A percentile compares a stretch with the other conserved stretches of the same genome.
phyloP scores from a whole-genome alignment of 208 protist genomes.

The Acanthamoeba sp. region DNA sequence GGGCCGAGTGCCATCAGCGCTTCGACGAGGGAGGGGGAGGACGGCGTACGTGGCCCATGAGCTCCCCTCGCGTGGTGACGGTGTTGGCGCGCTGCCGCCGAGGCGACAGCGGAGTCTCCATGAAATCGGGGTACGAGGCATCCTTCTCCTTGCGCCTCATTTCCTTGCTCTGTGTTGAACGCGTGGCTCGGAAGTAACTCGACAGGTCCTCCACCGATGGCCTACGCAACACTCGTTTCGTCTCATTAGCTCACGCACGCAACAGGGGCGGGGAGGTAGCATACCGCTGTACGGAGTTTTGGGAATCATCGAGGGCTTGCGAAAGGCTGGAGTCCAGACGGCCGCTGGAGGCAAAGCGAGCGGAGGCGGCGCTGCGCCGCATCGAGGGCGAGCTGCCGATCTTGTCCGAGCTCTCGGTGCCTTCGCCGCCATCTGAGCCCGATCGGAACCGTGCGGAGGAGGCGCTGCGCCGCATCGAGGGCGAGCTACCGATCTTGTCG shows the following conservation, averaged over 20 bases:
- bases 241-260: background rate
- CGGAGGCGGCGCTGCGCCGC: background rate
- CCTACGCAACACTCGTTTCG: background rate
- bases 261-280: background rate
- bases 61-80: background rate
- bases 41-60: background rate
- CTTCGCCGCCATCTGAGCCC: background rate
- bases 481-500: slow-evolving; percentile 9
- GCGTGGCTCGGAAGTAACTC: background rate
- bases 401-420: background rate
- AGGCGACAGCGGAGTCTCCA: slow-evolving; percentile 15
- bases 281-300: background rate
- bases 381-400: slow-evolving; percentile 25
- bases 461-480: background rate
- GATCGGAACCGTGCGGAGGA: background rate
- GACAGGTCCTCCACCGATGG: slow-evolving; percentile 5
- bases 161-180: background rate
- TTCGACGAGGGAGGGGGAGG: too few species aligned
- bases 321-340: background rate
- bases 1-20: too few species aligned
- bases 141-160: slow-evolving; percentile 12
- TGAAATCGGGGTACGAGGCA: background rate
- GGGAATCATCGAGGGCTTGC: background rate
- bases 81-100: slow-evolving; percentile 43
- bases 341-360: background rate